Conservation (phyloP, 1,284 basidiomycete species). For the Rhodotorula mucilaginosa region DNA sequence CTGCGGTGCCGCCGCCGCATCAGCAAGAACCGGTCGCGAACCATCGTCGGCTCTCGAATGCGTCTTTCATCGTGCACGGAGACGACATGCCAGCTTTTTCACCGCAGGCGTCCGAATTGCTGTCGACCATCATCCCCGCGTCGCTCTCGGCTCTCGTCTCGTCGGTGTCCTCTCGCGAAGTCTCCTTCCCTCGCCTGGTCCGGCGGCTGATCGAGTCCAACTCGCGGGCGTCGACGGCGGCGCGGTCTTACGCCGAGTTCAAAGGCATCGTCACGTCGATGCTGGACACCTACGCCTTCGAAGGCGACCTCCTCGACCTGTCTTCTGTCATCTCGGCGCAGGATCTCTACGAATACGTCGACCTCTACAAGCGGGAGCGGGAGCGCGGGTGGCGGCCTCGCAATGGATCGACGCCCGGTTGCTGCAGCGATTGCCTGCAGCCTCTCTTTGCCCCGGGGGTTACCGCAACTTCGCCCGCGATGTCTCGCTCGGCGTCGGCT, state of each 20-base stretch:
- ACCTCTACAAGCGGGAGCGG: constrained; percentile 47
- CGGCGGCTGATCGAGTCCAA: constrained; percentile 71
- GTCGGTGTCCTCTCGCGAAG: constrained; percentile 70
- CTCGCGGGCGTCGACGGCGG: constrained; percentile 49
- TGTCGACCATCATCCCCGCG: constrained; percentile 75
- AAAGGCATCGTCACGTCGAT: constrained; percentile 85
- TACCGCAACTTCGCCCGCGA: constrained; percentile 29
- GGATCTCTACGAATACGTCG: constrained; percentile 75
- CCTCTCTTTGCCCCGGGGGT: constrained; percentile 38
- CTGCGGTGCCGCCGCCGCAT: constrained; percentile 55
- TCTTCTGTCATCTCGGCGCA: constrained; percentile 77
- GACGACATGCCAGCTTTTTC: constrained; percentile 37
- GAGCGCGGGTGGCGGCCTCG: constrained; percentile 38
- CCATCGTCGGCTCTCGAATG: constrained; percentile 28
- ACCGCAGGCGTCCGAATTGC: constrained; percentile 53
- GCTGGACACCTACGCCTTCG: constrained; percentile 87
- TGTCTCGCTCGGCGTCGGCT: constrained; percentile 35
- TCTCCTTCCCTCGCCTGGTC: constrained; percentile 89
- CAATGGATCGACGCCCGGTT: constrained; percentile 3
- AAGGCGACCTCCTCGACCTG: constrained; percentile 85
- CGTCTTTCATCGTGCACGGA: constrained; percentile 36
- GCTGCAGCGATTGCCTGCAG: constrained; percentile 33
- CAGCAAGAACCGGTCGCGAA: constrained; percentile 53
- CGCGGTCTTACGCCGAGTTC: constrained; percentile 73
- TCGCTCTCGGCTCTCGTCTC: constrained; percentile 83